Conservation (phyloP, 192 early-diverging fungal species). For the Coemansia sp. region DNA sequence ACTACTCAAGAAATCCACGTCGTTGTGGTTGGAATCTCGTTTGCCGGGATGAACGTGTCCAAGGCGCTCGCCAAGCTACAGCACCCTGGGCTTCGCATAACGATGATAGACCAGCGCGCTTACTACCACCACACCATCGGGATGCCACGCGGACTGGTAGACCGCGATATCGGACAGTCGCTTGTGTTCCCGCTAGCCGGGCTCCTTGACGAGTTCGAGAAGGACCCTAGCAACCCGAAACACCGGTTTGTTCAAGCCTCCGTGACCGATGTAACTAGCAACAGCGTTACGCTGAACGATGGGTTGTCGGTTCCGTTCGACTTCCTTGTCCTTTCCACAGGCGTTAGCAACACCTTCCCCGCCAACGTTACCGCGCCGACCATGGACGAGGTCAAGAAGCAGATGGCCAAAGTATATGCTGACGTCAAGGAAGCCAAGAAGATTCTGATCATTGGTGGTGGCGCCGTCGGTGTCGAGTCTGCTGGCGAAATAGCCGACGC, state of each 20-base stretch:
- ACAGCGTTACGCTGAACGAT: conserved; percentile 48
- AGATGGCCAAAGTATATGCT: conserved; percentile 25
- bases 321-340: conserved; percentile 68
- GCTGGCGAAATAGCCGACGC: conserved; percentile 58
- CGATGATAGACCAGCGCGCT: conserved; percentile 56
- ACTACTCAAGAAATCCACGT: conserved; percentile 37
- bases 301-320: conserved; percentile 60
- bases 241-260: conserved; percentile 57
- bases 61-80: conserved; percentile 37
- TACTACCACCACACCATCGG: conserved; percentile 56
- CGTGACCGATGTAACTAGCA: conserved; percentile 38
- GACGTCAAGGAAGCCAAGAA: conserved; percentile 55
- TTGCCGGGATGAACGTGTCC: conserved; percentile 52
- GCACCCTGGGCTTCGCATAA: conserved; percentile 48
- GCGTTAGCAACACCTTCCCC: conserved; percentile 57
- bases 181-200: conserved; percentile 54
- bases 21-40: conserved; percentile 56
- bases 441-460: conserved; percentile 69
- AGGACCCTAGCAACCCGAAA: conserved; percentile 13
- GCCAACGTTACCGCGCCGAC: conserved; percentile 40
- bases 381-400: conserved; percentile 33
- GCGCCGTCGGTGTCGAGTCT: conserved; percentile 61
- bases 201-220: conserved; percentile 30
- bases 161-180: conserved; percentile 50
- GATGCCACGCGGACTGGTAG: conserved; percentile 55